Base-by-base conservation (phyloP, 345 rosid species). In the Bruguiera sexangula region DNA sequence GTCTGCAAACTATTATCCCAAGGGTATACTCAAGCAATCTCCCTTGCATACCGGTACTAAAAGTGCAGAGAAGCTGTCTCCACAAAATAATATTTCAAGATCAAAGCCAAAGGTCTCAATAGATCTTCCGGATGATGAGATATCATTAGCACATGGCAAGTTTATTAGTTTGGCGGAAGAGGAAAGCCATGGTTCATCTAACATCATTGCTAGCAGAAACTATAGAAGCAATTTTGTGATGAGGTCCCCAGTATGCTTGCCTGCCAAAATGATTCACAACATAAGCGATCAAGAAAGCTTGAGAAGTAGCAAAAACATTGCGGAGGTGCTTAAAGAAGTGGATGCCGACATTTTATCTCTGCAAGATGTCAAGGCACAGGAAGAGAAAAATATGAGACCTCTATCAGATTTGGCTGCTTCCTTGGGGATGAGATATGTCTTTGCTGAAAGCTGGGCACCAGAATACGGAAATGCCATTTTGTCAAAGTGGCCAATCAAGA, bases 361-460 rank as follows among this genome's bases (percentile, higher is more conserved):
- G 51, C 97, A 93, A 84, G 98, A 93, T 69, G 98, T 93, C 55
- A 93, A 85, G 79, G 98, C 97, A 48, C 85, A 83, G 66, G 96
- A 93, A 83, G 96, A 84, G 84, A 89, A 78, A 60, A 86, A 73
- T 27, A 93, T 93, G 98, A 82, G 81, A 70, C 98, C 98, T 5
- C 76, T 94, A 6, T 91, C 98, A 0, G 96, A 87, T 83, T 81
- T 93, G 74, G 97, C 98, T 34, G 78, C 87, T 3, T 82, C 90
- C 4, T 73, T 90, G 58, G 95, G 89, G 53, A 93, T 93, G 98
- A 82, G 84, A 66, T 90, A 86, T 0, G 92, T 86, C 73, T 93
- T 93, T 69, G 93, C 96, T 9, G 98, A 93, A 69, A 90, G 97
- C 76, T 93, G 98, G 98, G 96, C 94, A 15, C 98, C 97, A 0